Evolutionary conservation across 371 early-diverging fungal species (phyloP).

Genomic region (Parasitella parasitica): DNA sequence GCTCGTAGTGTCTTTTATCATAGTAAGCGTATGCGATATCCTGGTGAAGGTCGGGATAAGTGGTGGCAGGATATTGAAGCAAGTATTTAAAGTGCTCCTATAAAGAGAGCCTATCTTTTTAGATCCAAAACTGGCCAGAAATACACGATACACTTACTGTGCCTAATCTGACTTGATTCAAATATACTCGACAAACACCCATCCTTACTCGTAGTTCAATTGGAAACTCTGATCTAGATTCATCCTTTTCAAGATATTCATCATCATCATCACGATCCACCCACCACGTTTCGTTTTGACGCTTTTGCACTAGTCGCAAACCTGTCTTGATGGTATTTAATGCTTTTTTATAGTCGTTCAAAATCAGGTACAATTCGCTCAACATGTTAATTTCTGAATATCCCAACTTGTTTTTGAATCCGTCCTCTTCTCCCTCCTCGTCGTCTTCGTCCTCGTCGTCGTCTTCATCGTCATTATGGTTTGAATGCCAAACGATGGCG

Average conservation of each 20-base stretch:
- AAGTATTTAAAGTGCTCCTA: conserved; percentile 73
- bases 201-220: conserved; percentile 83
- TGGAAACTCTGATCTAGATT: conserved; percentile 56
- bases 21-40: conserved; percentile 84
- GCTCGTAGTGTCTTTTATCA: conserved; percentile 63
- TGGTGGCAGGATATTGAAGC: conserved; percentile 47
- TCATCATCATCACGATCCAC: conserved; percentile 47
- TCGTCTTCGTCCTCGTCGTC: conserved; percentile 27
- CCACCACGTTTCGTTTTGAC: conserved; percentile 69
- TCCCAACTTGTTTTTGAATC: conserved; percentile 50
- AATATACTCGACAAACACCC: conserved; percentile 77
- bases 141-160: conserved; percentile 41
- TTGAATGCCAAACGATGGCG: conserved; percentile 42
- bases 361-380: conserved; percentile 79
- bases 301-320: conserved; percentile 65
- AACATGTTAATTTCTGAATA: conserved; percentile 84
- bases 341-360: conserved; percentile 71
- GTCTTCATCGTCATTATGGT: conserved; percentile 20
- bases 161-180: conserved; percentile 69
- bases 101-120: background rate
- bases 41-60: conserved; percentile 77
- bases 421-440: conserved; percentile 35
- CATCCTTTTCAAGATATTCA: conserved; percentile 49
- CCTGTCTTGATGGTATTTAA: conserved; percentile 72
- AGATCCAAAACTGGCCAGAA: background rate